Base-by-base conservation (phyloP, 73 alveolate genomes). In the Tetrahymena borealis region DNA sequence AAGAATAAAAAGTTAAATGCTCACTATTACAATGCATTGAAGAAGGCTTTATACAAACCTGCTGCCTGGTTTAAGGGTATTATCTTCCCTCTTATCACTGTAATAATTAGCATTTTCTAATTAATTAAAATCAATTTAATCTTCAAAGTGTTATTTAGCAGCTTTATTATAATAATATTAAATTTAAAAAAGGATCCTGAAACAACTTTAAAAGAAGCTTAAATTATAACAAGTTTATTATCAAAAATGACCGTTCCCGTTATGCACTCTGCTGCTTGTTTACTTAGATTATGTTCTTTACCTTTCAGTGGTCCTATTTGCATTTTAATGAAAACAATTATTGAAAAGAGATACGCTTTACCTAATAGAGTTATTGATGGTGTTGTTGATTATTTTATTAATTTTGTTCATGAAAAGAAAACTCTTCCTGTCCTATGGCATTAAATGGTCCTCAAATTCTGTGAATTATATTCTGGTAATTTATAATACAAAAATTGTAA, bases 371-470 rank as follows among this genome's bases (percentile, higher is more conserved):
- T 97, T 39, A 78, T 97, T 92, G 99, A 97, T 78, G 96, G 94
- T 43, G 92, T 98, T 33, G 98, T 97, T 32, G 96, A 97, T 28
- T 98, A 95, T 95, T 98, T 98, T 95, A 94, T 96, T 90, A 90
- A 95, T 33, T 97, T 97, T 96, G 93, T 40, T 3, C 31, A 79
- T 90, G 95, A 93, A 40, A 28, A 15, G 60, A 95, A 96, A 31
- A 96, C 96, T 39, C 90, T 98, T 95, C 99, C 99, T 39, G 99
- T 98, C 78, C 90, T 98, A 91, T 98, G 99, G 99, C 99, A 98
- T 94, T 96, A 98, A 91, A 94, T 97, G 92, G 91, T 97, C 4
- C 95, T 98, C 31, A 93, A 97, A 77, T 98, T 98, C 16, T 79
- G 93, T 39, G 95, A 90, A 40, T 39, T 39, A 36, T 93, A 93